These are phyloP conservation scores for Fusarium burgessii DNA, from an alignment of 2,329 filamentous ascomycete genomes.

Conservation along the genomic window DNA sequence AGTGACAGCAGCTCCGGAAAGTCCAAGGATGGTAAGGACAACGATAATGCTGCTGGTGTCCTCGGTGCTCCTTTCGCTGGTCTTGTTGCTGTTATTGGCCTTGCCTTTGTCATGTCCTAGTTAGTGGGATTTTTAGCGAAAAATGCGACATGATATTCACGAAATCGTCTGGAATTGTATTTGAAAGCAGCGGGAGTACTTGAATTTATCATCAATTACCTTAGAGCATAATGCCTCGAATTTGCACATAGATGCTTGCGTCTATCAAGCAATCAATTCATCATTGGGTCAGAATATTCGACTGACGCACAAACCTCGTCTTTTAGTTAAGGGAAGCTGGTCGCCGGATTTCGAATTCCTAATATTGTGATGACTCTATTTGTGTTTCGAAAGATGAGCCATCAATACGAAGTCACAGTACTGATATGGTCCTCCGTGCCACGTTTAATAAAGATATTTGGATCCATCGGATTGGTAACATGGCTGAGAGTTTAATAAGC, in stretches of 20 bases:
- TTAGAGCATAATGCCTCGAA: constrained; percentile 3
- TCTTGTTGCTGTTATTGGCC: constrained; percentile 32
- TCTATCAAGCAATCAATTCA: not conserved
- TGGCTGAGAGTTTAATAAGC: not conserved
- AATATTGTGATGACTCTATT: not conserved
- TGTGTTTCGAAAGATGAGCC: not conserved
- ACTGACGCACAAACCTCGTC: not conserved
- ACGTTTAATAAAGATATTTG: too few species aligned
- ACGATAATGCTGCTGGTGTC: constrained; percentile 31
- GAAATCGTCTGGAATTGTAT: constrained; percentile 8
- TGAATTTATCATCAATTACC: not conserved
- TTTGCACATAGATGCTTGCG: constrained; percentile 2
- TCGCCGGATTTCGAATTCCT: not conserved
- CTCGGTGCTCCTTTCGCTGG: constrained; percentile 33
- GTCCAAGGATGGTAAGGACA: constrained; percentile 21
- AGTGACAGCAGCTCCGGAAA: constrained; percentile 11
- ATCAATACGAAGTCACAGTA: not conserved
- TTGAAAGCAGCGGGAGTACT: constrained; percentile 13
- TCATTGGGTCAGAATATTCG: not conserved
- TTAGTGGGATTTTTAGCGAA: not conserved
- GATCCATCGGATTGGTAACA: not conserved
- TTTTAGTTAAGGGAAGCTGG: not conserved
- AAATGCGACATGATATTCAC: constrained; percentile 32
- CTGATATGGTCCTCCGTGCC: not conserved
- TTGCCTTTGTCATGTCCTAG: constrained; percentile 39